Conservation (phyloP, 345 rosid species). For the Sonneratia caseolaris region DNA sequence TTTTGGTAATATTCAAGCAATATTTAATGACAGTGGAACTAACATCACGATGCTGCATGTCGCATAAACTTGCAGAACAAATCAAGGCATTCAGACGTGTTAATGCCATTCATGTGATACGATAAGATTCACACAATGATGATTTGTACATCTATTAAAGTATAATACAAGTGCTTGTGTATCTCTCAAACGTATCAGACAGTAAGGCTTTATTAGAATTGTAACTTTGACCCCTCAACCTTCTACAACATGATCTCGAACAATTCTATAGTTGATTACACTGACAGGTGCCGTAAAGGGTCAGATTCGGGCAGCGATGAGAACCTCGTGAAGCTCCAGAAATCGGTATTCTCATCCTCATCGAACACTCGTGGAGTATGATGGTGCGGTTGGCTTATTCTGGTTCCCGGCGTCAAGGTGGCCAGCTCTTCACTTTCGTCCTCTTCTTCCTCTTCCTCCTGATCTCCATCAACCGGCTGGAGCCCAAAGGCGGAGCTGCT, state of each 20-base stretch:
- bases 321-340: slow-evolving; percentile 59
- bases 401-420: too few species aligned
- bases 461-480: slow-evolving; percentile 19
- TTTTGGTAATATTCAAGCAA: neutral
- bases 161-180: neutral
- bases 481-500: slow-evolving; percentile 24
- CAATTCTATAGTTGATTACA: too few species aligned
- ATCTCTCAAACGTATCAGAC: neutral
- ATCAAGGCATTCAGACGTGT: neutral
- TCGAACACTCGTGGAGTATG: neutral
- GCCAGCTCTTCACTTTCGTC: neutral
- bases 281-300: too few species aligned
- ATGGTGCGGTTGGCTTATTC: neutral
- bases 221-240: neutral
- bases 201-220: too few species aligned
- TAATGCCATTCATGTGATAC: neutral
- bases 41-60: too few species aligned
- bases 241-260: slow-evolving; percentile 1
- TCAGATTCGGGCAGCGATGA: slow-evolving; percentile 28
- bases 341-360: slow-evolving; percentile 31
- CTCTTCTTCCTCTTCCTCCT: slow-evolving; percentile 1
- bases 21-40: too few species aligned
- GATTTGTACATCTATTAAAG: neutral
- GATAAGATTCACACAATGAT: neutral
- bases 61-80: too few species aligned